A percentile compares a stretch with the other conserved stretches of the same genome.
Evolutionary conservation across 805 yeast genomes (phyloP).

Genomic region (Ascoidea tarda): DNA sequence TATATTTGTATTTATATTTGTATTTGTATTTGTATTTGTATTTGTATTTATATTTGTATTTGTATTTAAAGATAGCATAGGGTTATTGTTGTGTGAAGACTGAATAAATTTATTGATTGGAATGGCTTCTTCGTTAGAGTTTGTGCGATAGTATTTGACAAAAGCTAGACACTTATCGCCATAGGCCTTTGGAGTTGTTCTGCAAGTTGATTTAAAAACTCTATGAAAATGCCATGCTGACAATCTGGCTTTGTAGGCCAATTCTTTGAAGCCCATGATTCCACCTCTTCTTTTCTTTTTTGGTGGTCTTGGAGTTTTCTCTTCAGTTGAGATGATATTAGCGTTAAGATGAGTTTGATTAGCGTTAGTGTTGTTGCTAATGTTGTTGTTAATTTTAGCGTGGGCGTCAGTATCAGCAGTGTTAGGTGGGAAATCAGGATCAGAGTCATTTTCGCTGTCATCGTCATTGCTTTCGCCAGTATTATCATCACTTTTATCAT

Average conservation of each 20-base stretch:
- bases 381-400: constrained; percentile 1
- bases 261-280: constrained; percentile 70
- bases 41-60: too few species aligned
- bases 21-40: too few species aligned
- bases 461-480: constrained; percentile 15
- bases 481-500: constrained; percentile 5
- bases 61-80: too few species aligned
- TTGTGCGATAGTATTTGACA: neutral
- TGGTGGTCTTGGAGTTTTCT: constrained; percentile 9
- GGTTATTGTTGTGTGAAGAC: too few species aligned
- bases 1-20: too few species aligned
- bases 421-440: neutral
- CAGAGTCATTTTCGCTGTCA: constrained; percentile 8
- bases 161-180: constrained; percentile 65
- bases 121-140: too few species aligned
- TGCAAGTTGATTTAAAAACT: constrained; percentile 76
- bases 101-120: too few species aligned
- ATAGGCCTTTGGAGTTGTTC: constrained; percentile 77
- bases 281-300: constrained; percentile 60
- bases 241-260: constrained; percentile 71
- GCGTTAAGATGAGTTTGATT: constrained; percentile 14
- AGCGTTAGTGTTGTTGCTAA: neutral
- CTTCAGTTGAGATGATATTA: constrained; percentile 9
- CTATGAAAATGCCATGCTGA: constrained; percentile 92
- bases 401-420: constrained; percentile 12